These are phyloP conservation scores for Ophiostoma tasmaniense DNA, from an alignment of 2,329 filamentous ascomycete species.

Conservation along the genomic window DNA sequence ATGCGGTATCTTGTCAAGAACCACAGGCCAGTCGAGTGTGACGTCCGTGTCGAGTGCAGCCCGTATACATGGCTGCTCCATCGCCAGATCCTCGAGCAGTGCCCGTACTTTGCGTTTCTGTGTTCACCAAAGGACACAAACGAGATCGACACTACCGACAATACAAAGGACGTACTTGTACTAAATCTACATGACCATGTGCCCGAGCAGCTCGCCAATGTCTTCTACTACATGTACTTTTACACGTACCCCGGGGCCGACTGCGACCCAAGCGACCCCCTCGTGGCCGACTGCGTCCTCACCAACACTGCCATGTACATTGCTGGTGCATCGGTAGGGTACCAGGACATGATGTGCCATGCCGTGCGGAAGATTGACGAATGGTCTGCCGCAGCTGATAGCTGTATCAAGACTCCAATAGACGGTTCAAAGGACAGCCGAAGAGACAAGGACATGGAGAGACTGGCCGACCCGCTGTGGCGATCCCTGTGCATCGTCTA, in stretches of 20 bases:
- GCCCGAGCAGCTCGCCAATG: slow-evolving; percentile 19
- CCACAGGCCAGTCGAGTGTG: slow-evolving; percentile 5
- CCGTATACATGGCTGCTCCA: slow-evolving; percentile 15
- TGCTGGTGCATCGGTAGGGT: slow-evolving; percentile 23
- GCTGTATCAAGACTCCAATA: background rate
- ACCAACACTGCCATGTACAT: slow-evolving; percentile 24
- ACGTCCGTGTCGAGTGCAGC: slow-evolving; percentile 16
- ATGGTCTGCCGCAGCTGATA: slow-evolving; percentile 8
- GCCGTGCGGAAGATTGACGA: slow-evolving; percentile 40
- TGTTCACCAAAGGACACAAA: background rate
- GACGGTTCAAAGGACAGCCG: too few species aligned
- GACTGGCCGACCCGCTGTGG: slow-evolving; percentile 21
- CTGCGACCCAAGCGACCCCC: slow-evolving; percentile 17
- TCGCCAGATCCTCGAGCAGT: slow-evolving; percentile 14
- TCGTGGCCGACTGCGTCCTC: slow-evolving; percentile 20
- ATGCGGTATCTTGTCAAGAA: slow-evolving; percentile 1
- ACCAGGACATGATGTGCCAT: slow-evolving; percentile 23
- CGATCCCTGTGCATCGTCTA: slow-evolving; percentile 23
- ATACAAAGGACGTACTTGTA: background rate
- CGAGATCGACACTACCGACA: background rate
- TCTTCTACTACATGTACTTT: slow-evolving; percentile 26
- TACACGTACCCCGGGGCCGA: slow-evolving; percentile 18
- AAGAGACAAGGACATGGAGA: too few species aligned
- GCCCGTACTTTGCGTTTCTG: slow-evolving; percentile 12
- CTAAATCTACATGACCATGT: slow-evolving; percentile 20